Percentiles rank a stretch among this genome's conserved stretches.
These are phyloP conservation scores for Fusarium begoniae DNA, from an alignment of 2,329 filamentous ascomycete genomes.

Conservation along the genomic window DNA sequence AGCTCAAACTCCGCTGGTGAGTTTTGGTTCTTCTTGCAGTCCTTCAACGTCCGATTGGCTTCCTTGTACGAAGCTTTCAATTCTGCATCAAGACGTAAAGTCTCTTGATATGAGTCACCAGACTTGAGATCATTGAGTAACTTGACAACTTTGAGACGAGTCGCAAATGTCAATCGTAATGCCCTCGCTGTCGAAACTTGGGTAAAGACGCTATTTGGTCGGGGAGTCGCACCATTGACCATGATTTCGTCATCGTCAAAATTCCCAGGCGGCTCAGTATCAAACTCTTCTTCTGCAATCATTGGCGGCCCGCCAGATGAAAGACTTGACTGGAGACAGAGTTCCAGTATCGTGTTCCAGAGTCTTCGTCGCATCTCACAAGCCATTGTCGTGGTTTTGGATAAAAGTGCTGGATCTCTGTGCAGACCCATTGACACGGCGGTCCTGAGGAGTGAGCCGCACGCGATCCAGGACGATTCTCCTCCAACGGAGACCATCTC, in stretches of 20 bases:
- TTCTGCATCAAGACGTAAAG: conserved; percentile 54
- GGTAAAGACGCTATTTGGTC: conserved; percentile 50
- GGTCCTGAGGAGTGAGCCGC: conserved; percentile 54
- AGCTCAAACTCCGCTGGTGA: conserved; percentile 52
- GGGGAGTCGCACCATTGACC: conserved; percentile 43
- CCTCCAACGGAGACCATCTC: conserved; percentile 51
- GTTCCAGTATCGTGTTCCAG: conserved; percentile 63
- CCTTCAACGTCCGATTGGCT: conserved; percentile 48
- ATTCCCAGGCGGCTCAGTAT: conserved; percentile 59
- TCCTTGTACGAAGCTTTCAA: conserved; percentile 54
- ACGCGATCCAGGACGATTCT: conserved; percentile 59
- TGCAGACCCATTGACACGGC: conserved; percentile 63
- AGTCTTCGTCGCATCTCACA: conserved; percentile 60
- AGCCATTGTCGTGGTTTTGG: conserved; percentile 47
- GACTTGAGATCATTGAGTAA: conserved; percentile 56
- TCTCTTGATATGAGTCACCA: conserved; percentile 53
- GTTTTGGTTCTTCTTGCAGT: conserved; percentile 22
- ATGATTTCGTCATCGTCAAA: conserved; percentile 60
- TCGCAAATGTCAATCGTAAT: conserved; percentile 53
- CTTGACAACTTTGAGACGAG: conserved; percentile 54
- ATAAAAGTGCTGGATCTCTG: conserved; percentile 55
- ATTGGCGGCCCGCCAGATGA: conserved; percentile 57
- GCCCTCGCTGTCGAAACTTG: conserved; percentile 53
- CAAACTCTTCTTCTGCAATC: conserved; percentile 56
- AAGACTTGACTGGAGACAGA: conserved; percentile 56